Conservation (phyloP, 208 protist species). For the Acanthamoeba lugdunensis region DNA sequence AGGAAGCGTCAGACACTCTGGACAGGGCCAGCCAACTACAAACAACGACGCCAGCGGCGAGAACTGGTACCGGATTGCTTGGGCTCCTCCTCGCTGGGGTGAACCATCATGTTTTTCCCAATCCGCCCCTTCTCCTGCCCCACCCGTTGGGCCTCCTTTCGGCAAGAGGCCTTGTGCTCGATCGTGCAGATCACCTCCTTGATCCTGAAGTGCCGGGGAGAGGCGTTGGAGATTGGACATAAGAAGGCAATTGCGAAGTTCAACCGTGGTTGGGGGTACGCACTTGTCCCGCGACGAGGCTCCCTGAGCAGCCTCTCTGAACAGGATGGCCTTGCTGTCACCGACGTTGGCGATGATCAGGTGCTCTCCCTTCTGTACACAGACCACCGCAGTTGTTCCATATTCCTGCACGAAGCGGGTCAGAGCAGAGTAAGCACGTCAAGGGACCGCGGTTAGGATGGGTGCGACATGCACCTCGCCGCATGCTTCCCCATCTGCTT, state of each 20-base stretch:
- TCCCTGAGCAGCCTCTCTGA: not conserved
- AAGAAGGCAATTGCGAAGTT: not conserved
- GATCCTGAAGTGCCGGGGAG: not conserved
- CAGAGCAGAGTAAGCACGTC: not conserved
- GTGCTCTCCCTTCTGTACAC: not conserved
- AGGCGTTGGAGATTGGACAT: not conserved
- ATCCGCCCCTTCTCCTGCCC: not conserved
- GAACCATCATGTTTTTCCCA: not conserved
- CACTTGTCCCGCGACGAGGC: not conserved
- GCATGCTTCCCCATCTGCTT: not conserved
- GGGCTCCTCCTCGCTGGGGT: not conserved
- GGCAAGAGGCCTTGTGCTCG: not conserved
- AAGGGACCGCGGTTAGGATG: not conserved
- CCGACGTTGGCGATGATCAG: conserved; percentile 24
- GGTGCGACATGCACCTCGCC: not conserved
- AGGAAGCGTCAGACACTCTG: not conserved
- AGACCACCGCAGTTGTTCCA: conserved; percentile 14
- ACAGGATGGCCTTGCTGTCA: conserved; percentile 5
- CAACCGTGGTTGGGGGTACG: not conserved
- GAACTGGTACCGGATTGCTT: not conserved
- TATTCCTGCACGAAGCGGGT: not conserved
- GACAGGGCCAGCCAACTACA: too few relatives aligned
- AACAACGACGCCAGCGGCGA: too few relatives aligned
- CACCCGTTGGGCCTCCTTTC: not conserved
- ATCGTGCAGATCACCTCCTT: conserved; percentile 1